Conservation (phyloP, 148 eudicot species). For the Arbutus unedo region DNA sequence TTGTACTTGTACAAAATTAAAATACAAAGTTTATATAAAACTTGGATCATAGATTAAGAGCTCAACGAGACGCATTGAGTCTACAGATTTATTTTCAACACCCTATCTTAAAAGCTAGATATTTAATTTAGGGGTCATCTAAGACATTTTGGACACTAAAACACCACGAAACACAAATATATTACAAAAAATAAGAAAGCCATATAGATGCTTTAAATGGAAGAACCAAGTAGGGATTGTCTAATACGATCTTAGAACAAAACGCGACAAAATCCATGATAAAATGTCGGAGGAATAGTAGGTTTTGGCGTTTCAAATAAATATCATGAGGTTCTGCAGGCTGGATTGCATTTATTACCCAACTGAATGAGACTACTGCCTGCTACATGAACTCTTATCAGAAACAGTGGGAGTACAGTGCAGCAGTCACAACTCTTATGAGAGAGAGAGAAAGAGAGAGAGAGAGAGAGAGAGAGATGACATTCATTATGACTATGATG, state of each 20-base stretch:
- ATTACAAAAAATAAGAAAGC: too few relatives aligned
- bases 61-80: too few relatives aligned
- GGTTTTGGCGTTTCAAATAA: background rate
- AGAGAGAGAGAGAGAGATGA: background rate
- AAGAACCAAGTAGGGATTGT: too few relatives aligned
- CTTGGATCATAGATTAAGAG: background rate
- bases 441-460: background rate
- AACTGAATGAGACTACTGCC: background rate
- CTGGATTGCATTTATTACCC: slow-evolving; percentile 2
- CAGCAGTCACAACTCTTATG: background rate
- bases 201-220: too few relatives aligned
- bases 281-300: background rate
- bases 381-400: background rate
- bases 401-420: background rate
- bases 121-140: too few relatives aligned
- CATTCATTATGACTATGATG: background rate
- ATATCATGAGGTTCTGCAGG: background rate
- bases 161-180: too few relatives aligned
- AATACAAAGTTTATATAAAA: background rate
- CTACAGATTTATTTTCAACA: too few relatives aligned
- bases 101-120: too few relatives aligned
- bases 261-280: background rate
- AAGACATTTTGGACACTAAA: too few relatives aligned
- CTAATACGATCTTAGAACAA: background rate
- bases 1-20: background rate